A percentile compares a stretch with the other conserved stretches of the same genome.
Evolutionary conservation across 257 asterid genomes (phyloP).

Genomic region (Mitragyna speciosa): DNA sequence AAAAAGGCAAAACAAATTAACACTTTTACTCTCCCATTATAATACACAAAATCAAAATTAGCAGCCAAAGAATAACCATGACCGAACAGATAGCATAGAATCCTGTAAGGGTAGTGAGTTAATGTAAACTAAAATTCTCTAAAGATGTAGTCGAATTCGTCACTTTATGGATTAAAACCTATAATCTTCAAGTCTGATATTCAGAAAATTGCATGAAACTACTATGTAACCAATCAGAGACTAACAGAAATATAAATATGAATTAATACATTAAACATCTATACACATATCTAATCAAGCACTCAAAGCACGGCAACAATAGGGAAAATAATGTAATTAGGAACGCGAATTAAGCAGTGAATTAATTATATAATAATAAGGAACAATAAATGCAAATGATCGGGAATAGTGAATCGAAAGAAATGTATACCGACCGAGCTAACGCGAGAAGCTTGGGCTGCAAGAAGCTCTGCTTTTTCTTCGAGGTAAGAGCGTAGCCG

Average conservation of each 20-base stretch:
- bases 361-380: neutral
- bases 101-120: neutral
- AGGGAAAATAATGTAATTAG: neutral
- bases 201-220: neutral
- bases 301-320: too few relatives aligned
- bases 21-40: neutral
- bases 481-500: slow-evolving; percentile 69
- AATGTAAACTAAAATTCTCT: neutral
- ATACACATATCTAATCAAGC: too few relatives aligned
- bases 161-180: neutral
- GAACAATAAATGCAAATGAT: neutral
- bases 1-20: neutral
- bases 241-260: too few relatives aligned
- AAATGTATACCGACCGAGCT: slow-evolving; percentile 60
- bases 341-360: neutral
- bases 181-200: neutral
- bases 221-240: too few relatives aligned
- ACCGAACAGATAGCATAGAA: too few relatives aligned
- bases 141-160: neutral
- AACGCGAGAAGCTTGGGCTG: slow-evolving; percentile 53
- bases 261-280: too few relatives aligned
- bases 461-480: slow-evolving; percentile 67
- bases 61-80: neutral
- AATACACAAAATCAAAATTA: neutral
- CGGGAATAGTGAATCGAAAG: neutral